Percentiles rank a stretch among this genome's conserved stretches.
Evolutionary conservation across 1,284 basidiomycete species (phyloP).

Genomic region (Acaromyces ingoldii): DNA sequence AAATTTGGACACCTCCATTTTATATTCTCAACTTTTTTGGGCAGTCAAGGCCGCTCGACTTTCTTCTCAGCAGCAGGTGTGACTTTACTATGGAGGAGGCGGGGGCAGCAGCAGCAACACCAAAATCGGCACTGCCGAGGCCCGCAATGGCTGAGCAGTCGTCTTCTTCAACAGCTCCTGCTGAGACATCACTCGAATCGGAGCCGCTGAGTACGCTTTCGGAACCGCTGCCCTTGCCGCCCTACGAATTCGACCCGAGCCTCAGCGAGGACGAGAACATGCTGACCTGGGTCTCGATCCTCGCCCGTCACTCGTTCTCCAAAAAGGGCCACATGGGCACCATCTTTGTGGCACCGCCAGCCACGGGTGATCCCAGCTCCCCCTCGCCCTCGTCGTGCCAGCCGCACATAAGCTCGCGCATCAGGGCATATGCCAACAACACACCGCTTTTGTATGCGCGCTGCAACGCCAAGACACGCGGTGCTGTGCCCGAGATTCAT

Average conservation of each 20-base stretch:
- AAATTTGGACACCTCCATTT: too few relatives aligned
- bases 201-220: too few relatives aligned
- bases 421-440: slow-evolving; percentile 29
- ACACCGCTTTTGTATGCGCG: slow-evolving; percentile 10
- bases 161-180: too few relatives aligned
- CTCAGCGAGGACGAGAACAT: slow-evolving; percentile 17
- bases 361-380: background rate
- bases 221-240: too few relatives aligned
- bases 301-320: slow-evolving; percentile 11
- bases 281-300: slow-evolving; percentile 11
- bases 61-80: too few relatives aligned
- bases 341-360: slow-evolving; percentile 9
- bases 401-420: background rate
- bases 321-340: slow-evolving; percentile 16
- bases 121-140: too few relatives aligned
- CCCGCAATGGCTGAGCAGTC: too few relatives aligned
- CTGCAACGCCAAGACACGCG: slow-evolving; percentile 4
- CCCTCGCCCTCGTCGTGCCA: background rate
- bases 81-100: too few relatives aligned
- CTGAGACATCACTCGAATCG: too few relatives aligned
- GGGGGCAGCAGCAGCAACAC: too few relatives aligned
- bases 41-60: too few relatives aligned
- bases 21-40: too few relatives aligned
- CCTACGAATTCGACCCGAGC: slow-evolving; percentile 7
- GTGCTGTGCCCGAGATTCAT: slow-evolving; percentile 23